Evolutionary conservation across 345 rosid species (phyloP).

Genomic region (Acer saccharum): DNA sequence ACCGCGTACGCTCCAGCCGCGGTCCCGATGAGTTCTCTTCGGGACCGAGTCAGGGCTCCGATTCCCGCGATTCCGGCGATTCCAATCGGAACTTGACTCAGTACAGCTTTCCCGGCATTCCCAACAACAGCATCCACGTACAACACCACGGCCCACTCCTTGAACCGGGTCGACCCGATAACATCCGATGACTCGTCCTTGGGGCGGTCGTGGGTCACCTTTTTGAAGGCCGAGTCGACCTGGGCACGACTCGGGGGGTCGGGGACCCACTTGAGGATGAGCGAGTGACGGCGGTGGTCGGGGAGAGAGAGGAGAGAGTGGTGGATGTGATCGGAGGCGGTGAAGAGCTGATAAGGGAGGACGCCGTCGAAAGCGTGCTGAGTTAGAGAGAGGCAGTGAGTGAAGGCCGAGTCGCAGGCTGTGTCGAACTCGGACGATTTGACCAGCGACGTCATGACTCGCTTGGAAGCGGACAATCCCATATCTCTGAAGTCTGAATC

Average conservation of each 20-base stretch:
- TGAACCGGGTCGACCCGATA: constrained; percentile 45
- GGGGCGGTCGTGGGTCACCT: constrained; percentile 15
- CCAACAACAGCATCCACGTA: constrained; percentile 56
- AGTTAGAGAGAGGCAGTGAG: constrained; percentile 64
- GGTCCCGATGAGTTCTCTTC: constrained; percentile 54
- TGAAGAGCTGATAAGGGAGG: constrained; percentile 68
- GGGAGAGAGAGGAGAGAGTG: constrained; percentile 34
- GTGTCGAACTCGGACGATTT: constrained; percentile 54
- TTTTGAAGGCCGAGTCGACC: constrained; percentile 68
- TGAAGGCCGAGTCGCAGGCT: constrained; percentile 66
- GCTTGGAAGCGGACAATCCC: constrained; percentile 64
- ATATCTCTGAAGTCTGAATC: constrained; percentile 23
- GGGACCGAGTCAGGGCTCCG: constrained; percentile 56
- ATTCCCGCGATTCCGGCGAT: constrained; percentile 71
- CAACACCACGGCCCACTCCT: constrained; percentile 70
- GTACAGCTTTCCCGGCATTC: constrained; percentile 65
- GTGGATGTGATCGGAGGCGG: constrained; percentile 72
- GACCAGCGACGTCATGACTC: constrained; percentile 44
- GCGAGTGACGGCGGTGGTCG: constrained; percentile 30
- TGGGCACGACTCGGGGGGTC: constrained; percentile 68
- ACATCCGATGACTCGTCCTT: constrained; percentile 3
- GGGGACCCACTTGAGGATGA: constrained; percentile 61
- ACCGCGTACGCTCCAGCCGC: constrained; percentile 77
- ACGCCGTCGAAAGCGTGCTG: constrained; percentile 78
- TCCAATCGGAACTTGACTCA: constrained; percentile 68